Evolutionary conservation across 2,329 filamentous ascomycete species (phyloP).

Genomic region (Periconia macrospinosa): DNA sequence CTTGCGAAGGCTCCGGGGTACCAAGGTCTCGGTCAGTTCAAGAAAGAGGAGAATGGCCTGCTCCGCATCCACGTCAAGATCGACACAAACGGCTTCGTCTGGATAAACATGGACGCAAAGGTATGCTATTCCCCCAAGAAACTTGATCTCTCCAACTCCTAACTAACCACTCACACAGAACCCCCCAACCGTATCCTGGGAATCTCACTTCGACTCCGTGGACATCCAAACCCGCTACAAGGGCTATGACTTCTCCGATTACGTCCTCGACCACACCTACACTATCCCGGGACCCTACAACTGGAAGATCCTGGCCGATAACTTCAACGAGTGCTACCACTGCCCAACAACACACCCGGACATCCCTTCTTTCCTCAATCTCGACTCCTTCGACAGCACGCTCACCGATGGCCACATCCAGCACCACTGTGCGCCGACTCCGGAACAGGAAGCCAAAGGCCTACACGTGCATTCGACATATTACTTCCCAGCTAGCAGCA

Average conservation of each 20-base stretch:
- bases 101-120: slow-evolving; percentile 33
- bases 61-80: slow-evolving; percentile 32
- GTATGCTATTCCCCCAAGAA: background rate
- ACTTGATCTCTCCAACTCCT: background rate
- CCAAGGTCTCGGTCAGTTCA: slow-evolving; percentile 23
- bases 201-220: slow-evolving; percentile 24
- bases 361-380: slow-evolving; percentile 58
- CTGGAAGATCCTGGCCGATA: slow-evolving; percentile 48
- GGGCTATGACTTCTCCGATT: slow-evolving; percentile 21
- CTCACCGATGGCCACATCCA: slow-evolving; percentile 28
- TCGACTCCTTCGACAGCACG: slow-evolving; percentile 51
- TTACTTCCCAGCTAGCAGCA: slow-evolving; percentile 28
- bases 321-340: slow-evolving; percentile 69
- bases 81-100: slow-evolving; percentile 34
- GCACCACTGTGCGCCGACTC: slow-evolving; percentile 22
- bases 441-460: slow-evolving; percentile 19
- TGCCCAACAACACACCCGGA: slow-evolving; percentile 62
- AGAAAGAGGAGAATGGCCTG: slow-evolving; percentile 30
- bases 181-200: slow-evolving; percentile 17
- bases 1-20: slow-evolving; percentile 49
- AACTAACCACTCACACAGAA: slow-evolving; percentile 1
- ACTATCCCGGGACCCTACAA: slow-evolving; percentile 27
- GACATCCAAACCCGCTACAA: slow-evolving; percentile 24
- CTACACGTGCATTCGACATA: slow-evolving; percentile 28
- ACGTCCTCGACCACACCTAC: slow-evolving; percentile 27